A percentile compares a stretch with the other conserved stretches of the same genome.
These are phyloP conservation scores for Tulasnella sp. DNA, from an alignment of 768 basidiomycete species.

Conservation along the genomic window DNA sequence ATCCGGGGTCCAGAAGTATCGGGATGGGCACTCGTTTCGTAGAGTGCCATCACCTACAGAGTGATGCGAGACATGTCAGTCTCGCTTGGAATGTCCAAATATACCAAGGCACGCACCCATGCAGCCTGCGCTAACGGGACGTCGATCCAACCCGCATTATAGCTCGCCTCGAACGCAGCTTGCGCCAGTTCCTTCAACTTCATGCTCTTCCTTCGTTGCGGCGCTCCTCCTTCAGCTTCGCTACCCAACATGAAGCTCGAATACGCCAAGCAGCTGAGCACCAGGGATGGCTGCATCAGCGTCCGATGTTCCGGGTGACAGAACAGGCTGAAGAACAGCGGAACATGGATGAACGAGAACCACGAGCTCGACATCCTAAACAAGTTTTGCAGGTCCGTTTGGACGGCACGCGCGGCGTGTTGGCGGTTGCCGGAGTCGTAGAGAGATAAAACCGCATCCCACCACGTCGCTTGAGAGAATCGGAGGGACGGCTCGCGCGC, in stretches of 20 bases:
- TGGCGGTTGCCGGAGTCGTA: constrained; percentile 1
- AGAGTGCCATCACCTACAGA: constrained; percentile 23
- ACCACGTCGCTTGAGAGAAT: constrained; percentile 31
- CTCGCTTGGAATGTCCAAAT: too few species aligned
- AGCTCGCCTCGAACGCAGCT: constrained; percentile 26
- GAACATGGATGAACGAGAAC: constrained; percentile 31
- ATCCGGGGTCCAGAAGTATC: background rate
- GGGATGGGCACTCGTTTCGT: constrained; percentile 28
- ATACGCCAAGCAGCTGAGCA: constrained; percentile 24
- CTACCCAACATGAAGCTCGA: constrained; percentile 25
- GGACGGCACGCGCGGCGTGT: background rate
- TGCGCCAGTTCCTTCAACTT: constrained; percentile 28
- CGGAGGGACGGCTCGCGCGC: constrained; percentile 18
- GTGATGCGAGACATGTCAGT: background rate
- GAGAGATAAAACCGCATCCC: constrained; percentile 25
- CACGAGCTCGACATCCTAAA: constrained; percentile 22
- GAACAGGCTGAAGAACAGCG: constrained; percentile 28
- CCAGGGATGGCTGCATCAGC: constrained; percentile 27
- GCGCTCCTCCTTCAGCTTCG: constrained; percentile 20
- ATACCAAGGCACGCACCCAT: constrained; percentile 6
- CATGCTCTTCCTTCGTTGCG: constrained; percentile 16
- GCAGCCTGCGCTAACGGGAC: constrained; percentile 27
- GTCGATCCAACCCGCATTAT: constrained; percentile 29
- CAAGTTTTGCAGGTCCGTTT: background rate
- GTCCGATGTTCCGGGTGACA: constrained; percentile 22